These are phyloP conservation scores for Rhynchospora pubera DNA, from an alignment of 176 grass and related monocot species.

Conservation along the genomic window DNA sequence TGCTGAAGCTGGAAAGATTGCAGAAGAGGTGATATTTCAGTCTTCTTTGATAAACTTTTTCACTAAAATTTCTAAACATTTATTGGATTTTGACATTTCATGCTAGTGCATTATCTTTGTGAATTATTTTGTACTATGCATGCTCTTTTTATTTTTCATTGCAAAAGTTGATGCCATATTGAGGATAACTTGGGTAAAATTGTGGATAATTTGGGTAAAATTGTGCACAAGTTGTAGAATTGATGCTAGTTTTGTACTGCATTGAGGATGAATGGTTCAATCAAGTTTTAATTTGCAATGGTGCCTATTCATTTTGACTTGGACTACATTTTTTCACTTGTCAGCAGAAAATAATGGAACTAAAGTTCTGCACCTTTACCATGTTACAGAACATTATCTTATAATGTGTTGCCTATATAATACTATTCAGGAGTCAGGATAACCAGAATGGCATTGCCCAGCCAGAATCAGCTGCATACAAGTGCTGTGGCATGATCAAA, in stretches of 20 bases:
- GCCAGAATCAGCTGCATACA: neutral
- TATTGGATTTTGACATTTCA: too few species aligned
- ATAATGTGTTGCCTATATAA: neutral
- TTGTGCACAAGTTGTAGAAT: neutral
- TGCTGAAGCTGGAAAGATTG: constrained; percentile 4
- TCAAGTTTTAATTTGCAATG: neutral
- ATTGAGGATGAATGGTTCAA: neutral
- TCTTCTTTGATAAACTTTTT: neutral
- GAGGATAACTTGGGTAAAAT: neutral
- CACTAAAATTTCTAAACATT: neutral
- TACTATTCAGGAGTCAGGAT: neutral
- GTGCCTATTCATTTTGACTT: neutral
- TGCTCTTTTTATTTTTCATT: neutral
- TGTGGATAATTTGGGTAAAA: neutral
- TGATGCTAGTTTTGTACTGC: neutral
- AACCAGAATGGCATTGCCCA: neutral
- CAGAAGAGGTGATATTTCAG: constrained; percentile 24
- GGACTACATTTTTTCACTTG: neutral
- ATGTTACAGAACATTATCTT: too few species aligned
- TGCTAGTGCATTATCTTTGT: neutral
- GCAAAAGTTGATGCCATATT: neutral
- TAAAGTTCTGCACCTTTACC: neutral
- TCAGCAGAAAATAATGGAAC: neutral
- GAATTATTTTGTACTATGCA: neutral
- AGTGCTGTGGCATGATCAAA: neutral